Evolutionary conservation across 192 early-diverging fungal species (phyloP).

Genomic region (Fimicolochytrium jonesii): DNA sequence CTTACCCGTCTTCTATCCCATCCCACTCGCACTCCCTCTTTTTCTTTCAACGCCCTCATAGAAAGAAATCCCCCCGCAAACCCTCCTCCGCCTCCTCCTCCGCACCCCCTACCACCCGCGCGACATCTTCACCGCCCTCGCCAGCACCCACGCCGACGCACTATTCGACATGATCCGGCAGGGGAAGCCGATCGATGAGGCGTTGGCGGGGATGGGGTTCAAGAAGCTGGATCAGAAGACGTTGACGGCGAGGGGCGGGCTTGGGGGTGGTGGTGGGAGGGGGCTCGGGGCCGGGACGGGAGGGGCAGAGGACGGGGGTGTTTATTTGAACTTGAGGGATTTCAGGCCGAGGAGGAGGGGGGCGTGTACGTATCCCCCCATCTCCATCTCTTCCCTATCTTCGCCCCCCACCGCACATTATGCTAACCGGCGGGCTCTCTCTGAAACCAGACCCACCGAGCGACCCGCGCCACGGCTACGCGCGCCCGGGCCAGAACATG

Average conservation of each 20-base stretch:
- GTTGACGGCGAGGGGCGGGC: not conserved
- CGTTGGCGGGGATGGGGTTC: conserved; percentile 38
- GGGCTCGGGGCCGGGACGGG: too few species aligned
- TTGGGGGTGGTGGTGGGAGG: not conserved
- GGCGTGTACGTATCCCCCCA: not conserved
- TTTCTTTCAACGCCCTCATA: conserved; percentile 3
- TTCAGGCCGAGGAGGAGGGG: not conserved
- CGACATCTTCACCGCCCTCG: conserved; percentile 46
- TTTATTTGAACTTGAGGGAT: not conserved
- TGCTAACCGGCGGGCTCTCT: too few species aligned
- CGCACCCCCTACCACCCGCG: conserved; percentile 43
- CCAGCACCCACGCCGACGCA: conserved; percentile 17
- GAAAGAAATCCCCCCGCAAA: conserved; percentile 32
- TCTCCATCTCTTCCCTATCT: not conserved
- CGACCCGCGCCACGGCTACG: not conserved
- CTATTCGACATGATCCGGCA: conserved; percentile 27
- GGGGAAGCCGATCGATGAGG: conserved; percentile 32
- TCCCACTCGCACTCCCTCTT: not conserved
- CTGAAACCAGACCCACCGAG: not conserved
- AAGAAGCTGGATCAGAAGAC: conserved; percentile 8
- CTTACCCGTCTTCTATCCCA: conserved; percentile 18
- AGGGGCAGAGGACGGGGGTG: not conserved
- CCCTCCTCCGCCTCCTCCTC: conserved; percentile 42
- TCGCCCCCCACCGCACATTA: too few species aligned
- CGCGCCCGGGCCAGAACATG: not conserved